Conservation (phyloP, 352 stramenopile species). For the Phytophthora hibernalis region DNA sequence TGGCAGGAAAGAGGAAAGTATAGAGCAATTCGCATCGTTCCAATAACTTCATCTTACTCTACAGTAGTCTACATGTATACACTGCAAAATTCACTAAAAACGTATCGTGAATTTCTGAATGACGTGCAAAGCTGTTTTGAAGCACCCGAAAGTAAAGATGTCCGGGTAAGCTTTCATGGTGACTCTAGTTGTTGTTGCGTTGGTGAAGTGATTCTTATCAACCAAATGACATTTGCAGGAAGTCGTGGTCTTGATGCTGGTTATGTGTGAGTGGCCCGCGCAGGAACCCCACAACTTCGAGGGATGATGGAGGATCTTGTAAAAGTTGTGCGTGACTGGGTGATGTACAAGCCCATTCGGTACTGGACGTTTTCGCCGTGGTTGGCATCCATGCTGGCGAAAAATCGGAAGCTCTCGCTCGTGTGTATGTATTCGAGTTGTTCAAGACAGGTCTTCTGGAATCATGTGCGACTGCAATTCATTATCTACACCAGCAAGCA, state of each 20-base stretch:
- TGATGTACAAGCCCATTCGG: slow-evolving; percentile 28
- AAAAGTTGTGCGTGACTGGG: slow-evolving; percentile 37
- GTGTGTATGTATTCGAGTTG: slow-evolving; percentile 38
- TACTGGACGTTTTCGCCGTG: slow-evolving; percentile 46
- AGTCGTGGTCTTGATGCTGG: slow-evolving; percentile 45
- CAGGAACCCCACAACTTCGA: slow-evolving; percentile 34
- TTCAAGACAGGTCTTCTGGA: slow-evolving; percentile 45
- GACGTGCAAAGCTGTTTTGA: slow-evolving; percentile 31
- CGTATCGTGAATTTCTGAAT: slow-evolving; percentile 40
- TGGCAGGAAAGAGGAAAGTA: no score
- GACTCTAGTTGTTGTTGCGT: neutral
- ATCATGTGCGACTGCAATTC: slow-evolving; percentile 37
- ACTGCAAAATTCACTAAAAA: neutral
- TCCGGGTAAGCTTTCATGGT: slow-evolving; percentile 25
- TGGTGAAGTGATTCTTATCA: neutral
- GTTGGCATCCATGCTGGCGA: slow-evolving; percentile 36
- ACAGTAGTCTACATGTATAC: no score
- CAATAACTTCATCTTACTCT: no score
- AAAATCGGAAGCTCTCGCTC: slow-evolving; percentile 29
- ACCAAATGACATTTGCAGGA: slow-evolving; percentile 27
- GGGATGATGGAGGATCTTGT: slow-evolving; percentile 38
- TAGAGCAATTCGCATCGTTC: no score
- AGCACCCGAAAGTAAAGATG: slow-evolving; percentile 30
- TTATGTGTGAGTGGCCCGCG: slow-evolving; percentile 43
- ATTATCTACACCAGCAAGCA: neutral